These are phyloP conservation scores for Yamadazyma friedrichii DNA, from an alignment of 1,139 yeast species.

Conservation along the genomic window DNA sequence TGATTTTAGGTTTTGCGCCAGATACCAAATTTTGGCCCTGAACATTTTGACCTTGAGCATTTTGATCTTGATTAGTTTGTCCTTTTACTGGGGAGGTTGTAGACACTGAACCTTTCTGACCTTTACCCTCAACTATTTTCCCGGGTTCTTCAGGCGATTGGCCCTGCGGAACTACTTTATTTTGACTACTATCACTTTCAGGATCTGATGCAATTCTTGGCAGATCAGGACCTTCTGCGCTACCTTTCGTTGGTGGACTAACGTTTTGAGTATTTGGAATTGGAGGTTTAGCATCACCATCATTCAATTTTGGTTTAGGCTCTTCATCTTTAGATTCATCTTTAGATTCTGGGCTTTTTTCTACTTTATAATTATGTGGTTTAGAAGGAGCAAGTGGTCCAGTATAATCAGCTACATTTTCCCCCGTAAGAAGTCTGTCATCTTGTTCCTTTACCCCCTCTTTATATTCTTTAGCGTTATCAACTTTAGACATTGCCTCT, in stretches of 20 bases:
- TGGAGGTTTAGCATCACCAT: neutral
- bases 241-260: slow-evolving; percentile 1
- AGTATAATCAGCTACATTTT: neutral
- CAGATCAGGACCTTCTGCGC: neutral
- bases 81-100: neutral
- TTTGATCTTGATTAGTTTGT: neutral
- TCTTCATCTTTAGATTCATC: too few species aligned
- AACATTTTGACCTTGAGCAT: neutral
- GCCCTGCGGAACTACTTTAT: neutral
- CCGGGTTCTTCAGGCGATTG: neutral
- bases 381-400: slow-evolving; percentile 2
- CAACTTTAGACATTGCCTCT: neutral
- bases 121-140: neutral
- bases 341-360: neutral
- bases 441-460: slow-evolving; percentile 1
- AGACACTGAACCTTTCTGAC: neutral
- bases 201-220: neutral
- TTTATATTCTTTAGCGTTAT: neutral
- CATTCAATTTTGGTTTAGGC: neutral
- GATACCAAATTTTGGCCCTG: too few species aligned
- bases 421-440: neutral
- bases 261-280: neutral
- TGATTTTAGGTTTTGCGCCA: neutral
- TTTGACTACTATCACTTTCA: neutral
- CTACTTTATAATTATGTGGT: slow-evolving; percentile 2